Conservation (phyloP, 371 early-diverging fungal species). For the Coemansia sp. region DNA sequence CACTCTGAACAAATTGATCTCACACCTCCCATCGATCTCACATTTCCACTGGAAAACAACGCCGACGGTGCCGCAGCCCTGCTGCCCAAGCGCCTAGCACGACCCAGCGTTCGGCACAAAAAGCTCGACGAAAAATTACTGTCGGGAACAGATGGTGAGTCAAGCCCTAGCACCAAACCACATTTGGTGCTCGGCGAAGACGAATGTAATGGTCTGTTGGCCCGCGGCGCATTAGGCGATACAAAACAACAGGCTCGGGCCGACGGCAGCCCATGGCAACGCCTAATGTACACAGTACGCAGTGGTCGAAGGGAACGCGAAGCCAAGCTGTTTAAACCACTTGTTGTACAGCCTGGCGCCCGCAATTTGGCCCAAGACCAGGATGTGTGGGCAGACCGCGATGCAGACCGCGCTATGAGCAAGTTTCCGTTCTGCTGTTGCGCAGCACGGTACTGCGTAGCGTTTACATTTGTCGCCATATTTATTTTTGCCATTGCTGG, state of each 20-base stretch:
- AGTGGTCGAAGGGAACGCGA: constrained; percentile 19
- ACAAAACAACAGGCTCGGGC: constrained; percentile 37
- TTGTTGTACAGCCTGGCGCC: constrained; percentile 6
- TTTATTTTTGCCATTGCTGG: constrained; percentile 22
- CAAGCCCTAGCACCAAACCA: not conserved
- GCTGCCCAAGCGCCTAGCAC: constrained; percentile 1
- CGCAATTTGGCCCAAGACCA: not conserved
- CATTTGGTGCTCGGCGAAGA: constrained; percentile 4
- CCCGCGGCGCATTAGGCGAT: constrained; percentile 39
- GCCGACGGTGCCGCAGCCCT: not conserved
- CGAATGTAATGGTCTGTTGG: constrained; percentile 38
- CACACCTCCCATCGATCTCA: not conserved
- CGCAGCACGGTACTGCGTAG: constrained; percentile 37
- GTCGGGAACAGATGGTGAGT: not conserved
- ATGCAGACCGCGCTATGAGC: constrained; percentile 3
- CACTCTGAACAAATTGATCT: not conserved
- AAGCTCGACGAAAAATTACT: not conserved
- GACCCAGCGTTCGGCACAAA: not conserved
- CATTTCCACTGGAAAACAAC: not conserved
- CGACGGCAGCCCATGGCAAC: constrained; percentile 27
- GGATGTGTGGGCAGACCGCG: constrained; percentile 1
- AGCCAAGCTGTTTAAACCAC: constrained; percentile 27
- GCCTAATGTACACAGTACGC: not conserved
- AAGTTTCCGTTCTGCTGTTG: constrained; percentile 42
- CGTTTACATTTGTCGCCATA: constrained; percentile 18